A percentile compares a stretch with the other conserved stretches of the same genome.
Evolutionary conservation across 306 rosid genomes (phyloP).

Genomic region (cucumber (Cucumis sativus)): Cucumber_9930_V3 NC_026655.2:31585001-31585500

Average conservation of each 20-base stretch:
- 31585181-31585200: constrained; percentile 55
- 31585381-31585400: constrained; percentile 37
- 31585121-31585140: constrained; percentile 11
- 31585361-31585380: constrained; percentile 41
- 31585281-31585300: neutral
- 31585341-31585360: neutral
- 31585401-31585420: constrained; percentile 83
- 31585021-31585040: neutral
- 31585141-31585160: constrained; percentile 17
- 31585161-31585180: constrained; percentile 56
- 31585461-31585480: constrained; percentile 92
- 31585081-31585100: neutral
- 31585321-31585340: neutral
- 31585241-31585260: constrained; percentile 71
- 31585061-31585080: neutral
- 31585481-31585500: constrained; percentile 18
- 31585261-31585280: neutral
- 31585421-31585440: constrained; percentile 75
- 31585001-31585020: neutral
- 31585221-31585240: constrained; percentile 26
- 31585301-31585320: neutral
- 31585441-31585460: constrained; percentile 71
- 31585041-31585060: neutral
- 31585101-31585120: neutral
- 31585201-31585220: constrained; percentile 68